Base-by-base conservation (phyloP, 257 asterid genomes). In the Fraxinus pennsylvanica region DNA sequence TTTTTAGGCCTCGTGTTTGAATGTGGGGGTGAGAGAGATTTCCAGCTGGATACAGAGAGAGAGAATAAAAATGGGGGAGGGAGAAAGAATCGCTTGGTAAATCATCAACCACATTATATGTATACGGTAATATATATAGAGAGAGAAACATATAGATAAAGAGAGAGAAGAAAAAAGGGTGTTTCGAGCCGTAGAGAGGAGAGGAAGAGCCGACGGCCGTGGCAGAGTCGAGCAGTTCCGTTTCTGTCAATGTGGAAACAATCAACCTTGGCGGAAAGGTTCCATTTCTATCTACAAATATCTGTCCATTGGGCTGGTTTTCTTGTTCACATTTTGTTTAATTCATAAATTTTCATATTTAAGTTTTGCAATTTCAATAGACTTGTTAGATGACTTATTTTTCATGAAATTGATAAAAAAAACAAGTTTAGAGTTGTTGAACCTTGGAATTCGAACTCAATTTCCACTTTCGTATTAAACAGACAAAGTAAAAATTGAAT, bases 251-350 rank as follows among this genome's bases (percentile, higher is more conserved):
- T 71, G 76, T 86, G 32, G 83, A 84, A 52, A 81, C 88, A 33
- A 84, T 84, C 78, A 84, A 82, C 73, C 86, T 84, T 39, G 90
- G 90, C 74, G 90, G 90, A 78, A 79, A 86, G 90, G 90, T 86
- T 74, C 45, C 29, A 3, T 39, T 63, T 71, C 19, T 33, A 32
- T 39, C 38, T 3, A 6, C 32, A 29, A 1, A 1, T 29, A 29
- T 1, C 32, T 29, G 32, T 39, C 9, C 25, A 9, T 22, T 19
- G 21, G 1, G 32, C 32, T 29, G 2, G 32, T 29, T 29, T 86
- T 81, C 27, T 25, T 25, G 27, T 67, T 9, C 71, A 36, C 1
- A 21, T 39, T 38, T 71, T 71, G 52, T 43, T 71, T 71, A 0
- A 8, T 71, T 38, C 21, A 25, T 3, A n/a, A n/a, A 21, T 41